Conservation (phyloP, 164 flowering plant genomes). For the Aristolochia californica region DNA sequence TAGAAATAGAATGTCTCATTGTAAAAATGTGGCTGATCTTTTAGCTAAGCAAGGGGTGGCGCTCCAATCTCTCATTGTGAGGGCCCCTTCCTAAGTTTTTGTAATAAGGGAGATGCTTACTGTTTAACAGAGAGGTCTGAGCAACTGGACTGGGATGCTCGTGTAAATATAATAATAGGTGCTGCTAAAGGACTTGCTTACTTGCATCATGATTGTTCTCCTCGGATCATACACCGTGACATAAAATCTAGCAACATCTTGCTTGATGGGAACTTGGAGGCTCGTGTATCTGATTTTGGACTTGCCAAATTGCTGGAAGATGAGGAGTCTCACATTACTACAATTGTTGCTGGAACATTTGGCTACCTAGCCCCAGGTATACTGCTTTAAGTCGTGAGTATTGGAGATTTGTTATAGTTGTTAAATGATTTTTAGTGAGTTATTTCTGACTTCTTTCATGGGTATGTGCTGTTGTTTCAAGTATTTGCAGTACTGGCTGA, state of each 20-base stretch:
- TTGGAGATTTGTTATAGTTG: no score
- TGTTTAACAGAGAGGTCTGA: constrained; percentile 60
- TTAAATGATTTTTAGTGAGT: no score
- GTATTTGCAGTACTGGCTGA: no score
- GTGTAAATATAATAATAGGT: constrained; percentile 81
- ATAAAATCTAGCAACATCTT: constrained; percentile 95
- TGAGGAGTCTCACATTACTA: constrained; percentile 94
- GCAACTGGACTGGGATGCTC: constrained; percentile 91
- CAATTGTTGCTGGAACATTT: constrained; percentile 97
- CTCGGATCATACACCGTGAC: constrained; percentile 94
- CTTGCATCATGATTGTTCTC: constrained; percentile 95
- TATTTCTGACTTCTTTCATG: no score
- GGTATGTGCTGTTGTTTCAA: no score
- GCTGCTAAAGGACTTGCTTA: constrained; percentile 96
- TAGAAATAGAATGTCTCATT: no score
- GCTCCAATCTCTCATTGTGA: no score
- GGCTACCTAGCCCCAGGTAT: constrained; percentile 98
- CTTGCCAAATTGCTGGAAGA: constrained; percentile 91
- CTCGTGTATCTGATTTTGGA: constrained; percentile 96
- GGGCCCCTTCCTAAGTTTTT: neutral
- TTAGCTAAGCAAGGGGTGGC: neutral
- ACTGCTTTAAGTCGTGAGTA: neutral
- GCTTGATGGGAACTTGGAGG: constrained; percentile 92
- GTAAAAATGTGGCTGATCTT: neutral
- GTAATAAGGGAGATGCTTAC: neutral